These are phyloP conservation scores for Huntiella omanensis DNA, from an alignment of 2,329 filamentous ascomycete species.

Conservation along the genomic window DNA sequence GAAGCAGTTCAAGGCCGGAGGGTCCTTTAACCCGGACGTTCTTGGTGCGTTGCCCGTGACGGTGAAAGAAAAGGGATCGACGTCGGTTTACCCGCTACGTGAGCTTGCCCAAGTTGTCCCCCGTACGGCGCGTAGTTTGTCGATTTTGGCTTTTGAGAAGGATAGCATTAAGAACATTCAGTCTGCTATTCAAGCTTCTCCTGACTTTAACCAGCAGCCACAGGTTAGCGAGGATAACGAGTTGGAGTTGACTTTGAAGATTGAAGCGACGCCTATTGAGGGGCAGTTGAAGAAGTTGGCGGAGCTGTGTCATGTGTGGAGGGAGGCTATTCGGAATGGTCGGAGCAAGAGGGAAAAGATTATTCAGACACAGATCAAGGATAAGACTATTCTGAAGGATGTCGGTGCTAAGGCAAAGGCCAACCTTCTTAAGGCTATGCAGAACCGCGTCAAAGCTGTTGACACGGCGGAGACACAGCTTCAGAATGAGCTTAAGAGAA, in stretches of 20 bases:
- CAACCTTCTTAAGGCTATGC: conserved; percentile 30
- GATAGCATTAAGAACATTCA: conserved; percentile 34
- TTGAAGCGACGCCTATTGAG: conserved; percentile 33
- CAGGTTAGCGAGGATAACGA: conserved; percentile 39
- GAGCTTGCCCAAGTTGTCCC: conserved; percentile 37
- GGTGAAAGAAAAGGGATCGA: conserved; percentile 13
- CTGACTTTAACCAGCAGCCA: conserved; percentile 42
- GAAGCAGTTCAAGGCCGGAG: conserved; percentile 26
- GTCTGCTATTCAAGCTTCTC: conserved; percentile 31
- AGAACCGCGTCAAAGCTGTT: conserved; percentile 33
- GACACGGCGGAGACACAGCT: conserved; percentile 30
- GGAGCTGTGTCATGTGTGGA: conserved; percentile 31
- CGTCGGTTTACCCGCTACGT: conserved; percentile 25
- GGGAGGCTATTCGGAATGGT: conserved; percentile 28
- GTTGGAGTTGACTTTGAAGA: conserved; percentile 35
- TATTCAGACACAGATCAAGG: conserved; percentile 31
- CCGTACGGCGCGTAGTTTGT: conserved; percentile 23
- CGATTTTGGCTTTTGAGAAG: conserved; percentile 24
- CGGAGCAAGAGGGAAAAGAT: conserved; percentile 29
- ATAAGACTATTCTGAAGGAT: conserved; percentile 25
- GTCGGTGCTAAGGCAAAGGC: conserved; percentile 29
- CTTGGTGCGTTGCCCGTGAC: conserved; percentile 27
- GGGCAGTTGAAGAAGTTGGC: conserved; percentile 25
- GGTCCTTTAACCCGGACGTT: conserved; percentile 31
- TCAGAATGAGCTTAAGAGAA: conserved; percentile 21